Evolutionary conservation across 164 flowering plant species (phyloP).

Genomic region (Houttuynia cordata): DNA sequence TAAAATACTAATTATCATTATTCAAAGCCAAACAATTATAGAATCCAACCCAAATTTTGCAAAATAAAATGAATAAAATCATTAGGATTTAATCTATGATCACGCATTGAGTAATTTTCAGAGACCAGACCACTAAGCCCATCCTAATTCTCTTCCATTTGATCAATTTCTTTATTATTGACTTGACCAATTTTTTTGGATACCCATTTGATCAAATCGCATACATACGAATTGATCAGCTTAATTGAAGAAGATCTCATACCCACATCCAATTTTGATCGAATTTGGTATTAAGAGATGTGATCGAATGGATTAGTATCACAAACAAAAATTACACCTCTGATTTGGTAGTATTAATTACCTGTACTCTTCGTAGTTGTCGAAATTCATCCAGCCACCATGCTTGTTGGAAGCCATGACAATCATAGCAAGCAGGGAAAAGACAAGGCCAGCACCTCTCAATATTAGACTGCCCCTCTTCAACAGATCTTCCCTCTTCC

Average conservation of each 20-base stretch:
- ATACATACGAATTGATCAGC: neutral
- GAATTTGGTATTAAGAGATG: too few relatives aligned
- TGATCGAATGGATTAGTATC: too few relatives aligned
- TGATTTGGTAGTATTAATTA: constrained; percentile 3
- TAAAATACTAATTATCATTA: too few relatives aligned
- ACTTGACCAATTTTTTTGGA: too few relatives aligned
- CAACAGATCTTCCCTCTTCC: constrained; percentile 64
- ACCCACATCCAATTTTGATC: neutral
- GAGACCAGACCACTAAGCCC: too few relatives aligned
- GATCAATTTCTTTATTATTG: neutral
- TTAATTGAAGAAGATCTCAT: too few relatives aligned
- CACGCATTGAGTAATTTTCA: too few relatives aligned
- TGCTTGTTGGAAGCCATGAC: constrained; percentile 68
- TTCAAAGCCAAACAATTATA: too few relatives aligned
- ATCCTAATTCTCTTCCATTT: too few relatives aligned
- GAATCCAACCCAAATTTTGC: too few relatives aligned
- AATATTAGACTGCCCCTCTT: constrained; percentile 35
- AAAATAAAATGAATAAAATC: too few relatives aligned
- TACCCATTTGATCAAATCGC: neutral
- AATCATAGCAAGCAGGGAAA: constrained; percentile 55
- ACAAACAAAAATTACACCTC: neutral
- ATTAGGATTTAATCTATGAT: too few relatives aligned
- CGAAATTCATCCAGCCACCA: constrained; percentile 51
- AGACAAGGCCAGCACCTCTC: constrained; percentile 35
- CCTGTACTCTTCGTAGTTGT: constrained; percentile 68